Evolutionary conservation across 306 rosid genomes (phyloP).

Genomic region (Pyrus pyrifolia): DNA sequence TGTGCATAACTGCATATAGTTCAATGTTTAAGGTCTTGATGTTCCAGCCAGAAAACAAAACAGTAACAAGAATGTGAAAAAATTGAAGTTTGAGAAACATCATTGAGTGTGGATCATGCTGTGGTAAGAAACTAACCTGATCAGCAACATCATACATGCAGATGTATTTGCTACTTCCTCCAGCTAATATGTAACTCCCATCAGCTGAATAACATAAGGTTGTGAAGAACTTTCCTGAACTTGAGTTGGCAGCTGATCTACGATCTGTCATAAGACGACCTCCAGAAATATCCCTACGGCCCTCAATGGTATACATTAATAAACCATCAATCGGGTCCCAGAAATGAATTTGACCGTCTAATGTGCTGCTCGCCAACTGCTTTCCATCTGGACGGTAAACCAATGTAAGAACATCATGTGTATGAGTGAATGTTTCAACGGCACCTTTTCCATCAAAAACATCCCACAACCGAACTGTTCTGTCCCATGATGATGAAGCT

Average conservation of each 20-base stretch:
- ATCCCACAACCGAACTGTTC: slow-evolving; percentile 89
- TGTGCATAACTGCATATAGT: background rate
- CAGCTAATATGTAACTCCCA: slow-evolving; percentile 91
- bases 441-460: slow-evolving; percentile 86
- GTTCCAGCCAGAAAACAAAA: background rate
- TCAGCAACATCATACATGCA: slow-evolving; percentile 95
- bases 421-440: slow-evolving; percentile 79
- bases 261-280: slow-evolving; percentile 95
- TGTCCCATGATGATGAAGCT: slow-evolving; percentile 96
- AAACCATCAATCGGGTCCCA: slow-evolving; percentile 94
- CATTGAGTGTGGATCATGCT: background rate
- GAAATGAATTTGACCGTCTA: slow-evolving; percentile 93
- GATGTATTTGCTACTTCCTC: slow-evolving; percentile 79
- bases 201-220: slow-evolving; percentile 88
- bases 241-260: slow-evolving; percentile 77
- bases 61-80: background rate
- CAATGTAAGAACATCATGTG: slow-evolving; percentile 83
- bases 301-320: slow-evolving; percentile 82
- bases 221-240: slow-evolving; percentile 83
- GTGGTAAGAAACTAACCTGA: slow-evolving; percentile 56
- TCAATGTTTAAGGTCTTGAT: background rate
- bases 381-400: slow-evolving; percentile 94
- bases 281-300: slow-evolving; percentile 86
- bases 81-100: background rate
- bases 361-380: slow-evolving; percentile 92